Conservation (phyloP, 441 rosid species). For the Adansonia gregorii region DNA sequence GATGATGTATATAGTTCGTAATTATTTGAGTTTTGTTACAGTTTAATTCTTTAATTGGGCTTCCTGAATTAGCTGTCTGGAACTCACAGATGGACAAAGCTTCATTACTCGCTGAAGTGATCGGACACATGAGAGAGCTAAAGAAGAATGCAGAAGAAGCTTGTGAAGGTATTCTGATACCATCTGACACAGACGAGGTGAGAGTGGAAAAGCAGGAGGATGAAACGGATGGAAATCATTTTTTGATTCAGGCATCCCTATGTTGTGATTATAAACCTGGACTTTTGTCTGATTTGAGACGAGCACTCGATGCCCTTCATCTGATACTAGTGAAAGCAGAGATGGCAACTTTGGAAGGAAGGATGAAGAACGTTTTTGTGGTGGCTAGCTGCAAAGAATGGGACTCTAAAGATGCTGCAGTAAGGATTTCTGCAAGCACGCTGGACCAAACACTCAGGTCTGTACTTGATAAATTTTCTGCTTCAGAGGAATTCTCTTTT, state of each 20-base stretch:
- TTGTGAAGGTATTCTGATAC: constrained; percentile 44
- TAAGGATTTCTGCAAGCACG: constrained; percentile 34
- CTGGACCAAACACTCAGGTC: constrained; percentile 43
- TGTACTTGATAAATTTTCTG: constrained; percentile 45
- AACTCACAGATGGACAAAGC: constrained; percentile 63
- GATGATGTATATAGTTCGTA: background rate
- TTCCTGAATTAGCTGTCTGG: constrained; percentile 24
- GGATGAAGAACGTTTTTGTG: constrained; percentile 49
- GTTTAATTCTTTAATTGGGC: constrained; percentile 3
- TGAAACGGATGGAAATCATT: constrained; percentile 26
- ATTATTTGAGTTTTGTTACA: background rate
- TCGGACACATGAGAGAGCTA: constrained; percentile 43
- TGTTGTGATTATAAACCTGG: constrained; percentile 55
- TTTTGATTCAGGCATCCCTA: constrained; percentile 40
- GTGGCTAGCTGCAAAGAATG: constrained; percentile 35
- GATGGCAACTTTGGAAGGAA: constrained; percentile 50
- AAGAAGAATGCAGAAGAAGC: constrained; percentile 42
- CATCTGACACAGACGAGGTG: constrained; percentile 50
- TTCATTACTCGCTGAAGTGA: constrained; percentile 54
- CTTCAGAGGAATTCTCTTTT: constrained; percentile 41
- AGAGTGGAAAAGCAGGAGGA: constrained; percentile 42
- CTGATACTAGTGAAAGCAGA: constrained; percentile 42
- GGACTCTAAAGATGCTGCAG: constrained; percentile 31
- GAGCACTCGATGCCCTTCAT: constrained; percentile 43
- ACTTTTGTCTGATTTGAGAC: constrained; percentile 47